Evolutionary conservation across 2,329 filamentous ascomycete genomes (phyloP).

Genomic region (Botryosphaeria dothidea): DNA sequence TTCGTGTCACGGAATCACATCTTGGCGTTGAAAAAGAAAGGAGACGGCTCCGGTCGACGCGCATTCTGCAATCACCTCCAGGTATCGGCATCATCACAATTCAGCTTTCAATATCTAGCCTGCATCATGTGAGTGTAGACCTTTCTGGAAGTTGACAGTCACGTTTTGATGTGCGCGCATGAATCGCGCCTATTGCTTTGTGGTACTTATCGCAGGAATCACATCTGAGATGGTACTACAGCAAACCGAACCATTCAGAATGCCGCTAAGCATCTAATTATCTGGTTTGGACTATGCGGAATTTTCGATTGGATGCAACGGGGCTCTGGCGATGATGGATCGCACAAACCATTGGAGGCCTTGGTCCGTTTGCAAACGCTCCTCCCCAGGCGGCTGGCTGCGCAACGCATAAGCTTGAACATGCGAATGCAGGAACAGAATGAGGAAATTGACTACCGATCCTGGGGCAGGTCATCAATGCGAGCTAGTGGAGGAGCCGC

Average conservation of each 20-base stretch:
- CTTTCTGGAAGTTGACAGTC: neutral
- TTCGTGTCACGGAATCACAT: neutral
- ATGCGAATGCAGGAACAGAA: neutral
- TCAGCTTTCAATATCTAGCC: neutral
- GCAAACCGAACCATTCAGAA: neutral
- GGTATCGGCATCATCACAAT: too few species aligned
- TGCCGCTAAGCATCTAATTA: neutral
- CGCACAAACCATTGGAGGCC: neutral
- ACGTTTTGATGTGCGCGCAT: neutral
- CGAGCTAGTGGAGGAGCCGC: neutral
- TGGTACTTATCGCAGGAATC: neutral
- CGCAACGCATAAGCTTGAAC: neutral
- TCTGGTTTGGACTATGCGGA: neutral
- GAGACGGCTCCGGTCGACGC: neutral
- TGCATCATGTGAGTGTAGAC: neutral
- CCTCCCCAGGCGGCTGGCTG: neutral
- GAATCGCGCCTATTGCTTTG: neutral
- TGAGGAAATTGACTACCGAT: neutral
- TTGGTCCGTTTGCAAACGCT: neutral
- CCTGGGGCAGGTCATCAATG: neutral
- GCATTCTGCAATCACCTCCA: too few species aligned
- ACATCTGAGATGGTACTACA: neutral
- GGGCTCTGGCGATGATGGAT: neutral
- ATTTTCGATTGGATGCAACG: neutral
- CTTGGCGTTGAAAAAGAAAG: conserved; percentile 9